Evolutionary conservation across 2,329 filamentous ascomycete genomes (phyloP), one percentile per base, ranked within the genome.

Genomic region (Trichocomaceae sp.): DNA sequence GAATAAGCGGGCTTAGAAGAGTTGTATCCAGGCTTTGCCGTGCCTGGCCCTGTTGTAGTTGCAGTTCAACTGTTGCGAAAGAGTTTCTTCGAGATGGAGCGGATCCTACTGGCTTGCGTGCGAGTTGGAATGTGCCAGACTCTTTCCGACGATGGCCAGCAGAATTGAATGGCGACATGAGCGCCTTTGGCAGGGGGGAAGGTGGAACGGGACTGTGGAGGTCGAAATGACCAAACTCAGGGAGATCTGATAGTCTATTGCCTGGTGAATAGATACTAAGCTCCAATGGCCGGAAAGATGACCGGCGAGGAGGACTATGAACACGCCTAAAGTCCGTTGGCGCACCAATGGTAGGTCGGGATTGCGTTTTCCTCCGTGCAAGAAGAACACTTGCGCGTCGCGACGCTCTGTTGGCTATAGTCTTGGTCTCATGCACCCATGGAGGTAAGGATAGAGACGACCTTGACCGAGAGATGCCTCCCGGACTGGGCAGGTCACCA

Each of bases 201-300:
- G 65, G 62, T 57, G 63, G 56, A 20, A 62, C 57, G 15, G 54
- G 31, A 56, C 66, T 65, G 1, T 67, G 65, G 15, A 74, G 57
- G n/a, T 66, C 65, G 47, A 74, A 71, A 2, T 63, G 52, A 17
- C 71, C 68, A 57, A 78, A 78, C 22, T 65, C 65, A 19, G 75
- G 75, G 29, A 78, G 65, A 55, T 74, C 68, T 26, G 75, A 73
- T 13, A 77, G 62, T 55, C 68, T 66, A 60, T 75, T 73, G 39
- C 69, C 69, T n/a, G 72, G 67, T 51, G 67, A 62, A 60, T 76
- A 71, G 52, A 78, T 77, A 60, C 69, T 77, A 47, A 78, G 64
- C 61, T 77, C 70, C n/a, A 78, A 64, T 3, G 75, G 75, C 33
- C 69, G 63, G 59, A 72, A 77, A 13, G 59, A 19, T 59, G 59